Evolutionary conservation across 495 filamentous ascomycete species (phyloP), one percentile per base, ranked within the genome.

Genomic region (Hypoxylon fragiforme): DNA sequence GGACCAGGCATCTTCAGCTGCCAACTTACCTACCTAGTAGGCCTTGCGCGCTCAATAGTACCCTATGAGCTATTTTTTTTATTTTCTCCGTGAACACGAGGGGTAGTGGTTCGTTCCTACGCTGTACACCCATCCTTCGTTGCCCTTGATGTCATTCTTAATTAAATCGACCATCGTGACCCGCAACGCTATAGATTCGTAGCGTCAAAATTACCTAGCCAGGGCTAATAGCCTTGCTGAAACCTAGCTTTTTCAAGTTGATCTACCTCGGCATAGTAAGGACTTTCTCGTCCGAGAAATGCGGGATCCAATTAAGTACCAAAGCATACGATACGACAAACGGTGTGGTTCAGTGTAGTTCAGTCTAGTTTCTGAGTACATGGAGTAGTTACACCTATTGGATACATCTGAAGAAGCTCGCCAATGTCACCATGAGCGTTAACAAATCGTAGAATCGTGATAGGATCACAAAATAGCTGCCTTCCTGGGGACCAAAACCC

Each of bases 91-190:
- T 38, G 50, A 53, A 45, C 48, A 44, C 22, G 11, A 38, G 35
- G 48, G 34, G 31, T 32, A 41, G 48, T 15, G 41, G 41, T 42
- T 58, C 31, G 42, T 9, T 4, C 24, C 24, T 28, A 4, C 24
- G 4, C 9, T 20, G 39, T 46, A n/a, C 34, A 26, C 45, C 12
- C 16, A 11, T 32, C 7, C 31, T 50, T 56, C 38, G 7, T 32
- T 4, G 13, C 36, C 11, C 39, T 51, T 51, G 50, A 61, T 55
- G 57, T 61, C 51, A 61, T 61, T 12, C 13, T 12, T 49, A 44
- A 32, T 51, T n/a, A n/a, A 42, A 51, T 48, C 14, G 35, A 53
- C 44, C 47, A 48, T 48, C 47, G 14, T 35, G 47, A 56, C 56
- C 43, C 46, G 19, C 58, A 30, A 48, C 51, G 38, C 58, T 62